phyloP scores from a whole-genome alignment of 1,284 basidiomycete genomes.

The Ganoderma sinense region DNA sequence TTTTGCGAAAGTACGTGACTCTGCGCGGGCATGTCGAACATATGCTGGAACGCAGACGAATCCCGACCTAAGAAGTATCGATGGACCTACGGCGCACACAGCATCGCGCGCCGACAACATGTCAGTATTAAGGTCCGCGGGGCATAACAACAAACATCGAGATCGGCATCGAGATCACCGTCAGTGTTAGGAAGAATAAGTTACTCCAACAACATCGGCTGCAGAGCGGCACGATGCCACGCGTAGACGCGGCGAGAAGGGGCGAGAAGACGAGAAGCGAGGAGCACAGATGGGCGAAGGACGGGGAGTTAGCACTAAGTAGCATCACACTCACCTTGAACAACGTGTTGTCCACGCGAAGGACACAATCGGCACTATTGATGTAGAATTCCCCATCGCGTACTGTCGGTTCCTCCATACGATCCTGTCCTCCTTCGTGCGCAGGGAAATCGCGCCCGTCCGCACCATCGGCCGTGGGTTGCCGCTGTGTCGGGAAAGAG shows the following conservation, averaged over 20 bases:
- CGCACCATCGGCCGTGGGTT: neutral
- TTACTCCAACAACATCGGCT: slow-evolving; percentile 9
- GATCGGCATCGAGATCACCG: slow-evolving; percentile 30
- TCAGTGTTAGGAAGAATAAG: slow-evolving; percentile 1
- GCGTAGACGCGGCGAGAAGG: slow-evolving; percentile 7
- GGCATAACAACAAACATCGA: slow-evolving; percentile 22
- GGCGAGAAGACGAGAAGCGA: slow-evolving; percentile 1
- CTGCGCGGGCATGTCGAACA: slow-evolving; percentile 54
- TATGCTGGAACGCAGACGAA: slow-evolving; percentile 57
- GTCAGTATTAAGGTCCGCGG: slow-evolving; percentile 14
- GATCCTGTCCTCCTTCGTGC: neutral
- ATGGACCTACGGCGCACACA: slow-evolving; percentile 49
- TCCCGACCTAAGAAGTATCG: slow-evolving; percentile 58
- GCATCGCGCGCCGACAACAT: slow-evolving; percentile 8
- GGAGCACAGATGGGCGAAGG: neutral
- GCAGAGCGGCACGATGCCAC: neutral
- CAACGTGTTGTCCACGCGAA: slow-evolving; percentile 54
- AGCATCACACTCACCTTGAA: slow-evolving; percentile 49
- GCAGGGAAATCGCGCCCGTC: neutral
- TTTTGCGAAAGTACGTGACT: neutral
- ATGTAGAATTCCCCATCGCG: slow-evolving; percentile 39
- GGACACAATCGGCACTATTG: slow-evolving; percentile 53
- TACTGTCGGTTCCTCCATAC: slow-evolving; percentile 10
- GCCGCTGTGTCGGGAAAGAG: neutral
- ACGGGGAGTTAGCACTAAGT: neutral